phyloP scores from a whole-genome alignment of 1,139 yeast species.

The Taiozyma onychis region DNA sequence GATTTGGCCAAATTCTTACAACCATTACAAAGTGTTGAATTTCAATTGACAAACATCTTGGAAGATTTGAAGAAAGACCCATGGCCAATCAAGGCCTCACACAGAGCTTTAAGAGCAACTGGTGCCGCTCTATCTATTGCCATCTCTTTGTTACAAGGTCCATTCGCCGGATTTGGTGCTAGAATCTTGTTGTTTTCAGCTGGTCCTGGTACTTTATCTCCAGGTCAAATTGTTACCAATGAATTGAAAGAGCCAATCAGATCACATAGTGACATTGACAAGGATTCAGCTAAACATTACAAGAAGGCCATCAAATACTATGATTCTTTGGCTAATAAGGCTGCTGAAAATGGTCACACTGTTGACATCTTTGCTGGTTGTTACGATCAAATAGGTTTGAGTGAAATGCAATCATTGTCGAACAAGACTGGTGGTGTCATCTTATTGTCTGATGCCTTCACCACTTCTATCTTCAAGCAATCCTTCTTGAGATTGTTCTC shows the following conservation, averaged over 20 bases:
- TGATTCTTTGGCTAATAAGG: constrained; percentile 70
- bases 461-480: constrained; percentile 94
- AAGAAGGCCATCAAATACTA: constrained; percentile 87
- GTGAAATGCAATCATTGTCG: constrained; percentile 88
- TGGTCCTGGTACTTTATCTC: constrained; percentile 93
- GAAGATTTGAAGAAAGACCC: constrained; percentile 81
- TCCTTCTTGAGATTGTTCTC: constrained; percentile 82
- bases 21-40: constrained; percentile 84
- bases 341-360: constrained; percentile 74
- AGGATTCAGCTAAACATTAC: constrained; percentile 86
- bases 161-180: constrained; percentile 89
- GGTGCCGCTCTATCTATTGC: constrained; percentile 93
- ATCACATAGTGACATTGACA: constrained; percentile 92
- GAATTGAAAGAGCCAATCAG: constrained; percentile 94
- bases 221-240: constrained; percentile 90
- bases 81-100: constrained; percentile 87
- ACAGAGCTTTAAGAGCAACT: constrained; percentile 86
- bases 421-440: constrained; percentile 92
- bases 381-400: constrained; percentile 96
- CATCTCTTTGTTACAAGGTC: constrained; percentile 70
- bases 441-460: constrained; percentile 89
- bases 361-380: constrained; percentile 96
- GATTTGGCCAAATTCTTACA: constrained; percentile 57
- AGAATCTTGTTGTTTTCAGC: constrained; percentile 88
- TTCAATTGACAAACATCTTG: constrained; percentile 73